Evolutionary conservation across 2,329 filamentous ascomycete genomes (phyloP).

Genomic region (Fusarium sp.): DNA sequence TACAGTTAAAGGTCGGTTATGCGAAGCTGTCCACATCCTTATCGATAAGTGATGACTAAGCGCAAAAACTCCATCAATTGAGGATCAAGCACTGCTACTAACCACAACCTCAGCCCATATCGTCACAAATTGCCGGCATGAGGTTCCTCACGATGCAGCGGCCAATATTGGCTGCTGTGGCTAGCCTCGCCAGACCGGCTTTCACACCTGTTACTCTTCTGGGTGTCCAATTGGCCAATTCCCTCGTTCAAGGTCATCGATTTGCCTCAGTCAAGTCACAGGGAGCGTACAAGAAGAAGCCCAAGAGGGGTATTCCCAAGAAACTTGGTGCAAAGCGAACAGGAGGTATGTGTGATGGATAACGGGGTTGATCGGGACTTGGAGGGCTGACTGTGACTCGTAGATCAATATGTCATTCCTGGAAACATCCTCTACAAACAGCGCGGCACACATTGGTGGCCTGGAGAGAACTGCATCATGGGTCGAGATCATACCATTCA

Average conservation of each 20-base stretch:
- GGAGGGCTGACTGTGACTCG: constrained; percentile 21
- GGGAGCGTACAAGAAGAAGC: constrained; percentile 74
- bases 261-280: constrained; percentile 73
- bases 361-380: background rate
- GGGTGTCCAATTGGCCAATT: constrained; percentile 53
- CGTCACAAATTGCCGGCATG: constrained; percentile 56
- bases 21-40: constrained; percentile 47
- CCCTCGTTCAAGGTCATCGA: constrained; percentile 63
- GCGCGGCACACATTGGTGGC: constrained; percentile 92
- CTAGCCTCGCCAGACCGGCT: constrained; percentile 47
- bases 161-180: constrained; percentile 58
- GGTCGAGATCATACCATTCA: constrained; percentile 97
- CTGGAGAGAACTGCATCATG: constrained; percentile 95
- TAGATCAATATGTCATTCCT: constrained; percentile 91
- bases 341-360: constrained; percentile 71
- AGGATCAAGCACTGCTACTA: constrained; percentile 28
- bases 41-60: constrained; percentile 51
- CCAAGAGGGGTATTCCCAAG: constrained; percentile 75
- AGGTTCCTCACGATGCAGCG: constrained; percentile 61
- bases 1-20: constrained; percentile 7
- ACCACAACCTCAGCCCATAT: constrained; percentile 51
- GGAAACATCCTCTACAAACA: constrained; percentile 99
- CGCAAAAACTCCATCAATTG: constrained; percentile 46
- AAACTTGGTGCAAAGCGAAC: constrained; percentile 95
- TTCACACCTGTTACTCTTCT: constrained; percentile 38